These are phyloP conservation scores for Cotoneaster glaucophyllus DNA, from an alignment of 306 rosid genomes.

Conservation along the genomic window DNA sequence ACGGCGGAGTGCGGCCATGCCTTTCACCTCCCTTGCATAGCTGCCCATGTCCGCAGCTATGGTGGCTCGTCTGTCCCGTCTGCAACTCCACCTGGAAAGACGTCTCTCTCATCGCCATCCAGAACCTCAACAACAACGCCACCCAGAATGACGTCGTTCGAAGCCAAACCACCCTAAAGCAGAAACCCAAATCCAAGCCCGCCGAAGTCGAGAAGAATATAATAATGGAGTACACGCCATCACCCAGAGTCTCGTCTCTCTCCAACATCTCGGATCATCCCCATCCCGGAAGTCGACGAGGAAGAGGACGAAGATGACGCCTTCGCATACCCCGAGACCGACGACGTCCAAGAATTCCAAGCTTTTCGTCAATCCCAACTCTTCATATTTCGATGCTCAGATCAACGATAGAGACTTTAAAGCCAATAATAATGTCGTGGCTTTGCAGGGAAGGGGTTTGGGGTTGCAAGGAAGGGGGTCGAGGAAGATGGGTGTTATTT, in stretches of 20 bases:
- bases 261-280: constrained; percentile 37
- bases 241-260: constrained; percentile 37
- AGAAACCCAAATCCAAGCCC: background rate
- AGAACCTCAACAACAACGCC: constrained; percentile 20
- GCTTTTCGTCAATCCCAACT: constrained; percentile 63
- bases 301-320: constrained; percentile 5
- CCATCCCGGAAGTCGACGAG: constrained; percentile 74
- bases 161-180: background rate
- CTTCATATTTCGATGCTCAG: constrained; percentile 34
- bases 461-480: too few species aligned
- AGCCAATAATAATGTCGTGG: constrained; percentile 2
- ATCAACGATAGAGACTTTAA: constrained; percentile 27
- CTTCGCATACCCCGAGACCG: constrained; percentile 3
- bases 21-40: constrained; percentile 89
- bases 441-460: too few species aligned
- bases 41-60: constrained; percentile 56
- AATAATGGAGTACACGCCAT: background rate
- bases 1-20: constrained; percentile 94
- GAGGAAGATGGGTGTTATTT: too few species aligned
- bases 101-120: constrained; percentile 67
- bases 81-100: constrained; percentile 82
- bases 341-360: constrained; percentile 60
- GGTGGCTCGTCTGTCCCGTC: constrained; percentile 67
- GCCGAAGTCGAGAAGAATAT: constrained; percentile 11
- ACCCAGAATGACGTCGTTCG: background rate